Percentiles rank a stretch among this genome's conserved stretches.
Conservation (phyloP, 192 early-diverging fungal genomes). For the Geranomyces michiganensis region DNA sequence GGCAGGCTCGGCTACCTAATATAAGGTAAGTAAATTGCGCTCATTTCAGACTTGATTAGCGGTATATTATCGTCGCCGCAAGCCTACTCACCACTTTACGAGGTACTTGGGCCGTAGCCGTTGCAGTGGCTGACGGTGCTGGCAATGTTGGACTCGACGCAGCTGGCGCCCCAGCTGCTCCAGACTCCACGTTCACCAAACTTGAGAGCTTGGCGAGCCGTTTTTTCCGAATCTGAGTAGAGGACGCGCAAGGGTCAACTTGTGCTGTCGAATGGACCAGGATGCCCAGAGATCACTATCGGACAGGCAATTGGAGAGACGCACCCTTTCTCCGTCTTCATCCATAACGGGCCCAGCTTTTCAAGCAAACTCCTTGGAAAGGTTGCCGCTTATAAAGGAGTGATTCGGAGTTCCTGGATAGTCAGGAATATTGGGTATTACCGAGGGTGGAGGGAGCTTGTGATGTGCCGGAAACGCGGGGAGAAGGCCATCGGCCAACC, state of each 20-base stretch:
- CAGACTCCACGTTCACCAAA: neutral
- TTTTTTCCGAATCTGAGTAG: constrained; percentile 62
- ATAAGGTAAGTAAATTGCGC: neutral
- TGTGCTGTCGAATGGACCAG: too few species aligned
- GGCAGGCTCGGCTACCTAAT: neutral
- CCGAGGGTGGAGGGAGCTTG: too few species aligned
- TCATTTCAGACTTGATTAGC: neutral
- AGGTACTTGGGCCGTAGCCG: neutral
- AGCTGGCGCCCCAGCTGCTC: neutral
- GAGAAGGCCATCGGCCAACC: too few species aligned
- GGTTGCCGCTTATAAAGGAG: too few species aligned
- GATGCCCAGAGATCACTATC: too few species aligned
- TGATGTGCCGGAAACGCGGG: too few species aligned
- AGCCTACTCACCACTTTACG: neutral
- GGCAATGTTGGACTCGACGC: neutral
- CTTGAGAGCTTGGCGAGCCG: constrained; percentile 60
- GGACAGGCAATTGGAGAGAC: too few species aligned
- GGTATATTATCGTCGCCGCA: neutral
- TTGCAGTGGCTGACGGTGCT: neutral
- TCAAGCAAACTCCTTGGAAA: too few species aligned
- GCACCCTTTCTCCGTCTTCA: too few species aligned
- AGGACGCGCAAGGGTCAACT: neutral
- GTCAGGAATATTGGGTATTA: too few species aligned
- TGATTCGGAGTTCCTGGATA: too few species aligned
- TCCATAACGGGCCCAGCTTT: too few species aligned